Base-by-base conservation (phyloP, 345 rosid species). In the Murraya koenigii region DNA sequence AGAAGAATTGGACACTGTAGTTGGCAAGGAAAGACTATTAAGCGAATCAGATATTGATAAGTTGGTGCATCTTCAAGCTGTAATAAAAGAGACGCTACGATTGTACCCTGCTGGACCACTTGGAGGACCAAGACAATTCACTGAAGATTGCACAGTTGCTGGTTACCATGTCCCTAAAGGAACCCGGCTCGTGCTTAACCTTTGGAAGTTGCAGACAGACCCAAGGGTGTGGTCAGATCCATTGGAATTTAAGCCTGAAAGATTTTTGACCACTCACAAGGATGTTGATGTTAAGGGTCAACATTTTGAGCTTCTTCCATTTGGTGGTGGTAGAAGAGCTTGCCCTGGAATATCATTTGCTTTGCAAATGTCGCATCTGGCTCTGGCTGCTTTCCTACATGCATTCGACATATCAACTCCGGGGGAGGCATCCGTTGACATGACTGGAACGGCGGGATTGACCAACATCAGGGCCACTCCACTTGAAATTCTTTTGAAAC, bases 321-420 rank as follows among this genome's bases (percentile, higher is more conserved):
- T 88, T 72, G 88, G 91, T 39, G 52, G 78, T 5, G 88, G 91
- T 1, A 81, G 91, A 59, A 77, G 87, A 52, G 35, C 56, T 1
- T 88, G 89, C 41, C 88, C 89, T 0, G 88, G 88, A 6, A 66
- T 80, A 11, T 6, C 55, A 36, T 49, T 77, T 6, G 88, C 47
- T 0, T 54, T 86, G 6, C 80, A 66, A 30, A 74, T 77, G 75
- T 59, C 82, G 20, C 84, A 82, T 35, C 17, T 85, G 55, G 56
- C 70, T 7, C 36, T 87, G 23, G 90, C 87, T 2, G 61, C 62
- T 33, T 69, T 87, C 22, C 68, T 87, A 0, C 90, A 83, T 10
- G 86, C 82, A 1, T 87, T 85, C 32, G 78, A 87, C 26, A 28
- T 84, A 14, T 6, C 75, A 1, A 75, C 77, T 4, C 39, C 75